Evolutionary conservation across 163 green algal genomes (phyloP), one percentile per base, ranked within the genome.

Genomic region (Scenedesmus sp.): DNA sequence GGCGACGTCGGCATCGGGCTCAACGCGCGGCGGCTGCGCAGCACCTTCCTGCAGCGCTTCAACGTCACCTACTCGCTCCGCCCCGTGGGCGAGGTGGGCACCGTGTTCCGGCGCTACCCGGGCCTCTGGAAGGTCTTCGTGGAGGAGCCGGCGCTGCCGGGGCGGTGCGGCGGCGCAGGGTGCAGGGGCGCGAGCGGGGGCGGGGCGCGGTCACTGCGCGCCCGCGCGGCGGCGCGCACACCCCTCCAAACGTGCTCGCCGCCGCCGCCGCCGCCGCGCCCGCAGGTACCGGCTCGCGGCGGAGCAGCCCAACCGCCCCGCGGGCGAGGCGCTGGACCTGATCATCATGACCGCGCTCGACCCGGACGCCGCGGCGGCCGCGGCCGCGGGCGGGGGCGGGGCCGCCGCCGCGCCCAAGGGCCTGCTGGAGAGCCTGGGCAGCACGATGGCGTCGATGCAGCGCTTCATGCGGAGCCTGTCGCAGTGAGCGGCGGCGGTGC

Each of bases 1-100:
- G 93, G 92, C 31, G 94, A 98, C 58, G 92, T 97, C 54, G 94
- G 94, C 7, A 84, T 98, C 44, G 94, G 94, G 7, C 81, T 98
- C 42, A 96, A 94, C 70, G 84, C 94, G 29, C 85, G 94, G 11
- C 87, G 94, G 45, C 85, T 98, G 85, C 84, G 88, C 36, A 81
- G 91, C 17, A 73, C 79, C 18, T 97, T 97, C 82, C 78, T 94
- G 18, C 76, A 77, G 26, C 84, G 83, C 26, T 98, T 98, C 86
- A 84, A 82, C 42, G 89, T 91, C 29, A 93, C 89, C 45, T 98
- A 98, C 86, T 92, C 84, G 3, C 80, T 98, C 71, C 79, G 94
- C 18, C 94, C 94, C 13, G 87, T 97, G 31, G 91, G 82, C 22
- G 94, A 97, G 44, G 71, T 97, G 0, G 94, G 93, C 64, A 93